Percentiles rank a stretch among this genome's conserved stretches.
These are phyloP conservation scores for Xylariaceae sp. DNA, from an alignment of 2,329 filamentous ascomycete species.

Conservation along the genomic window DNA sequence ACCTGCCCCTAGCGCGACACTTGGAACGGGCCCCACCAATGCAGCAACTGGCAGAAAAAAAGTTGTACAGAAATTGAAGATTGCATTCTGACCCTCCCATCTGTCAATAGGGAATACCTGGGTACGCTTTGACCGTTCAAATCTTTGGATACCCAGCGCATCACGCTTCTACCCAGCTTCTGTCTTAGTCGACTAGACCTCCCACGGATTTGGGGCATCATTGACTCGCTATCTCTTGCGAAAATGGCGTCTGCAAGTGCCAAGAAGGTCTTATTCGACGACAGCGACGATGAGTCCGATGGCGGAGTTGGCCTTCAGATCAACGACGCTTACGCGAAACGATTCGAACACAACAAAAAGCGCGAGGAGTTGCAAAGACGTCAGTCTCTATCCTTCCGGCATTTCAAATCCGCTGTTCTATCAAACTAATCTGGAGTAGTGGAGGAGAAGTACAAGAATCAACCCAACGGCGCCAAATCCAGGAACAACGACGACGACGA, in stretches of 20 bases:
- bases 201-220: no score
- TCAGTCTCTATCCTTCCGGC: constrained; percentile 43
- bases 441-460: constrained; percentile 73
- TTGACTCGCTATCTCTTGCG: no score
- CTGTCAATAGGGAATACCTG: no score
- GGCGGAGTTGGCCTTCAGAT: constrained; percentile 61
- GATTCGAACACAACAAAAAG: constrained; percentile 97
- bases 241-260: constrained; percentile 28
- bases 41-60: constrained; percentile 16
- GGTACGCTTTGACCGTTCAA: no score
- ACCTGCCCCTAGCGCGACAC: not conserved
- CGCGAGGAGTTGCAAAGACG: constrained; percentile 74
- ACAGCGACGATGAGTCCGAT: constrained; percentile 46
- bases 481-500: constrained; percentile 48
- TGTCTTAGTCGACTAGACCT: no score
- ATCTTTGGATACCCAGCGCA: no score
- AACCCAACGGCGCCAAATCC: constrained; percentile 36
- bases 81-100: constrained; percentile 3
- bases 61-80: constrained; percentile 14
- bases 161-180: no score
- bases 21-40: constrained; percentile 8
- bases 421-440: constrained; percentile 46
- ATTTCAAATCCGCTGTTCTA: not conserved
- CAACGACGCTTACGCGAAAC: constrained; percentile 81
- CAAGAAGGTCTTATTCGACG: constrained; percentile 47